Conservation (phyloP, 2,329 filamentous ascomycete genomes). For the Trichoderma koningii region DNA sequence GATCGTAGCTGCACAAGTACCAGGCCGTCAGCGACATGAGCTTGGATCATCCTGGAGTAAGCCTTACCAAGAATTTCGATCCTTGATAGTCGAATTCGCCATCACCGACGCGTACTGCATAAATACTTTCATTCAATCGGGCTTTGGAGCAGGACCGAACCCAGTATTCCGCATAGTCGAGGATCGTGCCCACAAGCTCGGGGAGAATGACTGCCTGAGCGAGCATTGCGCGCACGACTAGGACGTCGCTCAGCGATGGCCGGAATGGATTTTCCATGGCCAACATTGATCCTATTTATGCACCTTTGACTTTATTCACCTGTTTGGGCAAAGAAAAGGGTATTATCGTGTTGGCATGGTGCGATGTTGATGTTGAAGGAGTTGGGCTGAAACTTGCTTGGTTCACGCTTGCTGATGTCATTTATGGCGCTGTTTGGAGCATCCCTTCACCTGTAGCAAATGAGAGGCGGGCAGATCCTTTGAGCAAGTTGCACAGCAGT, state of each 20-base stretch:
- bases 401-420: slow-evolving; percentile 1
- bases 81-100: slow-evolving; percentile 1
- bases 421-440: background rate
- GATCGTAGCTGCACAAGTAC: slow-evolving; percentile 7
- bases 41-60: background rate
- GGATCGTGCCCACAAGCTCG: slow-evolving; percentile 57
- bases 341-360: background rate
- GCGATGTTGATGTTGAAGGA: background rate
- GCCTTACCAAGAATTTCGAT: slow-evolving; percentile 12
- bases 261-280: slow-evolving; percentile 29
- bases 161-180: slow-evolving; percentile 67
- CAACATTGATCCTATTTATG: background rate
- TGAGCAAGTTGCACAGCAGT: background rate
- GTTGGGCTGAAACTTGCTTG: background rate
- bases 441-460: background rate
- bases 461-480: background rate
- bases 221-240: slow-evolving; percentile 52
- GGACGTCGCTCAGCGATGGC: slow-evolving; percentile 52
- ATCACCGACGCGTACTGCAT: background rate
- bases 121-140: slow-evolving; percentile 28
- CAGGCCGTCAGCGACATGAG: background rate
- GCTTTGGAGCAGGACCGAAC: slow-evolving; percentile 47
- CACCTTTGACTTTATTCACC: background rate
- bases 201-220: slow-evolving; percentile 49
- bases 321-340: too few species aligned